These are phyloP conservation scores for Pleurotus cornucopiae DNA, from an alignment of 768 basidiomycete genomes.

Conservation along the genomic window DNA sequence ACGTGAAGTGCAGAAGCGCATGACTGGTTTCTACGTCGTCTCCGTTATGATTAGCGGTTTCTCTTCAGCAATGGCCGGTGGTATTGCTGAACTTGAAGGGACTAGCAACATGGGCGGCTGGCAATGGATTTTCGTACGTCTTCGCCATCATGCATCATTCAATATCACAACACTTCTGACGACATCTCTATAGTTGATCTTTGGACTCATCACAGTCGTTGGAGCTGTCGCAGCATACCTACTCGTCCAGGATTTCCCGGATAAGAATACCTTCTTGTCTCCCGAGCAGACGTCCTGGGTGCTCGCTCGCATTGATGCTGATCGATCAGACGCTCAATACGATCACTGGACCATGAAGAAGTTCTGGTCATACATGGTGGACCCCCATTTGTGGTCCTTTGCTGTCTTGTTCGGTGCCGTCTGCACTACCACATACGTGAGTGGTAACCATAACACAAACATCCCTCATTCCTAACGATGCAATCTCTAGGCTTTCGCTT, in stretches of 20 bases:
- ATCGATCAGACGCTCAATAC: conserved; percentile 32
- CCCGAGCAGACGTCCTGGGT: conserved; percentile 26
- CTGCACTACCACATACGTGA: conserved; percentile 30
- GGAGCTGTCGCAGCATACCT: conserved; percentile 25
- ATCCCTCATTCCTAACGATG: background rate
- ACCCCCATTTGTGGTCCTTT: conserved; percentile 26
- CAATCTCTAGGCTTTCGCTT: conserved; percentile 14
- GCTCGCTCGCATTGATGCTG: conserved; percentile 30
- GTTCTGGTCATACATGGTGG: conserved; percentile 28
- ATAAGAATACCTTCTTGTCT: conserved; percentile 29
- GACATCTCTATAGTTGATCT: conserved; percentile 7
- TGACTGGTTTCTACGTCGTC: conserved; percentile 19
- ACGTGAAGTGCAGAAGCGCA: conserved; percentile 19
- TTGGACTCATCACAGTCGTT: conserved; percentile 26
- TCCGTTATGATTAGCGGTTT: conserved; percentile 15
- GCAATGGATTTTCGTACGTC: conserved; percentile 32
- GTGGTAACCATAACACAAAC: background rate
- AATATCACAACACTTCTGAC: background rate
- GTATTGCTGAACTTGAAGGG: conserved; percentile 19
- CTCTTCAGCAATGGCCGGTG: conserved; percentile 23
- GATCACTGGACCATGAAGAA: conserved; percentile 27
- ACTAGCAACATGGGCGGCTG: conserved; percentile 24
- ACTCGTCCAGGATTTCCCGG: conserved; percentile 31
- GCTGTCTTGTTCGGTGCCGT: conserved; percentile 31
- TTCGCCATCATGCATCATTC: background rate